Evolutionary conservation across 2,329 filamentous ascomycete species (phyloP).

Genomic region (Chaetomium globosum): DNA sequence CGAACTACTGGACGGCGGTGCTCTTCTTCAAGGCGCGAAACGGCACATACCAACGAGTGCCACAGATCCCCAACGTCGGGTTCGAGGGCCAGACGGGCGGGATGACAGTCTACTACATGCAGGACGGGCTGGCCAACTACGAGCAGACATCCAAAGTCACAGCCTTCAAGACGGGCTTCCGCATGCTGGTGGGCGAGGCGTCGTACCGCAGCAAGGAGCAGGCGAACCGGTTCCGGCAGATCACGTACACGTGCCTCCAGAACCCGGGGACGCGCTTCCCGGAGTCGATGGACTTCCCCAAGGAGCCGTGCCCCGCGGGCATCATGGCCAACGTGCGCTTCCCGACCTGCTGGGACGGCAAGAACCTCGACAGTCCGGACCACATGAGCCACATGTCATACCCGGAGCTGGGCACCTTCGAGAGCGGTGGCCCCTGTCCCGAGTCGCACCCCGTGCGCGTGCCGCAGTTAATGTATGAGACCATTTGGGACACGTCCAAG

Average conservation of each 20-base stretch:
- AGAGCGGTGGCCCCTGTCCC: conserved; percentile 40
- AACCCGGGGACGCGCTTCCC: conserved; percentile 43
- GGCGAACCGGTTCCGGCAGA: conserved; percentile 46
- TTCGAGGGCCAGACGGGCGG: conserved; percentile 42
- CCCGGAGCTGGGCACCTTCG: conserved; percentile 35
- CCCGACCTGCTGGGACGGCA: conserved; percentile 56
- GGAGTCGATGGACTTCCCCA: conserved; percentile 44
- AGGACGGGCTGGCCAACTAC: conserved; percentile 38
- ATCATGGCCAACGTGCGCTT: conserved; percentile 50
- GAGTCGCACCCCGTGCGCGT: conserved; percentile 42
- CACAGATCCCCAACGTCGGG: conserved; percentile 40
- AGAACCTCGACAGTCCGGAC: conserved; percentile 52
- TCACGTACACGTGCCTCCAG: conserved; percentile 50
- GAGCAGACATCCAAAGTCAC: conserved; percentile 44
- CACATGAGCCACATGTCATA: conserved; percentile 42
- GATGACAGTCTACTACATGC: conserved; percentile 44
- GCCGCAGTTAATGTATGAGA: conserved; percentile 44
- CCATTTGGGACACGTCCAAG: conserved; percentile 37
- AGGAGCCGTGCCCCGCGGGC: conserved; percentile 41
- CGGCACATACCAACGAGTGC: conserved; percentile 33
- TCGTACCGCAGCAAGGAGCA: conserved; percentile 42
- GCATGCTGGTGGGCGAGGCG: conserved; percentile 50
- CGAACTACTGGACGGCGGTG: conserved; percentile 39
- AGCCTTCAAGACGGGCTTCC: conserved; percentile 51
- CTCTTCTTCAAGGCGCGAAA: conserved; percentile 35